phyloP scores from a whole-genome alignment of 208 protist species.

The Leishmania guyanensis region DNA sequence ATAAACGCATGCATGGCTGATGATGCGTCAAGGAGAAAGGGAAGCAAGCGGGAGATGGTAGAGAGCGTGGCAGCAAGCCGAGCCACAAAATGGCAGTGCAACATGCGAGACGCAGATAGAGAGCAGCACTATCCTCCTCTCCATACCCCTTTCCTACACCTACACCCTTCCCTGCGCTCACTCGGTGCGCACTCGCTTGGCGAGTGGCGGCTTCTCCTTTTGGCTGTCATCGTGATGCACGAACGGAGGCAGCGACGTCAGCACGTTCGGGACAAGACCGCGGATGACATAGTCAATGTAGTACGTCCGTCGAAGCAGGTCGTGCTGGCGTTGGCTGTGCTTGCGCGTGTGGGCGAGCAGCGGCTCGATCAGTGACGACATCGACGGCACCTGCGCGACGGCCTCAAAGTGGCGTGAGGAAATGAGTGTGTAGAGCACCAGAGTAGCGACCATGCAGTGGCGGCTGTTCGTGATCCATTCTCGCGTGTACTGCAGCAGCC shows the following conservation, averaged over 20 bases:
- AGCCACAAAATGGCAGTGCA: background rate
- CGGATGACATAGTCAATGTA: slow-evolving; percentile 91
- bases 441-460: slow-evolving; percentile 73
- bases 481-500: slow-evolving; percentile 87
- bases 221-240: slow-evolving; percentile 13
- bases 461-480: slow-evolving; percentile 93
- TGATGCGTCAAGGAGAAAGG: background rate
- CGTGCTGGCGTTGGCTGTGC: slow-evolving; percentile 87
- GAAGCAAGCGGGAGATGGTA: background rate
- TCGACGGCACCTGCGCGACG: slow-evolving; percentile 59
- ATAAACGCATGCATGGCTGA: background rate
- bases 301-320: slow-evolving; percentile 83
- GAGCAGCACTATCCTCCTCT: background rate
- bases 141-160: background rate
- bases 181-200: slow-evolving; percentile 34
- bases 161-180: background rate
- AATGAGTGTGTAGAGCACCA: slow-evolving; percentile 73
- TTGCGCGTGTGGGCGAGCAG: slow-evolving; percentile 83
- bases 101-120: background rate
- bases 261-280: slow-evolving; percentile 45
- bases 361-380: slow-evolving; percentile 73
- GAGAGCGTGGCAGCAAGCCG: background rate
- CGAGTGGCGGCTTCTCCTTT: slow-evolving; percentile 2
- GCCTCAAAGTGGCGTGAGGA: slow-evolving; percentile 62
- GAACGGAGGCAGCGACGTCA: slow-evolving; percentile 75